Percentiles rank a stretch among this genome's conserved stretches.
These are phyloP conservation scores for Centrapalus pauciflorus DNA, from an alignment of 129 eudicot species.

Conservation along the genomic window DNA sequence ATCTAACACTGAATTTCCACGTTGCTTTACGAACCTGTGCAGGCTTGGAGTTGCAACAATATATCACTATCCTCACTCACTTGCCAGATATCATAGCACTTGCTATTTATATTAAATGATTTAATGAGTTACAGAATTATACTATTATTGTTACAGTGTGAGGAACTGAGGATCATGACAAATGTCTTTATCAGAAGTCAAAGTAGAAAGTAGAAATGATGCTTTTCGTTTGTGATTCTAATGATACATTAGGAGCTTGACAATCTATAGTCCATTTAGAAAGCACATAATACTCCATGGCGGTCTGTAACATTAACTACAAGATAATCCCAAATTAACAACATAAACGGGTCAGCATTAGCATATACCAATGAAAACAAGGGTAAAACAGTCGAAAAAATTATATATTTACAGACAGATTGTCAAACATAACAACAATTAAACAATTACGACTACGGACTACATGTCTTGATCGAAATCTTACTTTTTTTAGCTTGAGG, in stretches of 20 bases:
- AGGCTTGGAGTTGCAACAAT: not conserved
- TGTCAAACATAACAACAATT: not conserved
- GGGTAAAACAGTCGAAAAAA: not conserved
- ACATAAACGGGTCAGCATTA: not conserved
- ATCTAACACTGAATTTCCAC: not conserved
- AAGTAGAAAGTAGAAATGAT: not conserved
- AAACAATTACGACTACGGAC: not conserved
- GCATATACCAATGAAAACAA: not conserved
- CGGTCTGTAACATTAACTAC: too few species aligned
- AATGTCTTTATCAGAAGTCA: not conserved
- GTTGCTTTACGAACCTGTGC: not conserved
- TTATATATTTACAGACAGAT: not conserved
- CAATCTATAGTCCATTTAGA: not conserved
- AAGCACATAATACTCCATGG: not conserved
- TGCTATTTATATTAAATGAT: not conserved
- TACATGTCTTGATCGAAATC: conserved; percentile 9
- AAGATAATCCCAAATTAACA: conserved; percentile 11
- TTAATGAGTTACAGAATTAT: conserved; percentile 1
- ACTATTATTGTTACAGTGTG: not conserved
- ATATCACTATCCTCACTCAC: not conserved
- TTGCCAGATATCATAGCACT: not conserved
- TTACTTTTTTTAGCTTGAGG: conserved; percentile 70
- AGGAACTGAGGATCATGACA: conserved; percentile 7
- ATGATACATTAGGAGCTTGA: not conserved
- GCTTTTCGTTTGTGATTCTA: conserved; percentile 6